phyloP scores from a whole-genome alignment of 805 yeast genomes.

The Vanderwaltozyma verrucispora region DNA sequence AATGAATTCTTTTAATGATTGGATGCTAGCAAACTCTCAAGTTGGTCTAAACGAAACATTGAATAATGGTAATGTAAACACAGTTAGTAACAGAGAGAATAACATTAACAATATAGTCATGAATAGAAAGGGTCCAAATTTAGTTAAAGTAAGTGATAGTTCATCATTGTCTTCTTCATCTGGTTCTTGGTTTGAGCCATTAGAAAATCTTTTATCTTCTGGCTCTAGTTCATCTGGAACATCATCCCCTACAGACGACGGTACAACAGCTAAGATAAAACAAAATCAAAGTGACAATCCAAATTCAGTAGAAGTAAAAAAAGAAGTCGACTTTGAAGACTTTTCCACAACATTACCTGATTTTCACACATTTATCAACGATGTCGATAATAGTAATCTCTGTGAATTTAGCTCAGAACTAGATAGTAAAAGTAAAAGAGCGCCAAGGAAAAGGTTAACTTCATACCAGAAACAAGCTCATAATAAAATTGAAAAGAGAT shows the following conservation, averaged over 20 bases:
- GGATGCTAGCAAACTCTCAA: constrained; percentile 2
- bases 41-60: background rate
- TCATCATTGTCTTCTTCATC: constrained; percentile 1
- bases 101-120: background rate
- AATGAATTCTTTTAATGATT: background rate
- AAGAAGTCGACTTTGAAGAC: background rate
- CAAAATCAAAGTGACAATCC: background rate
- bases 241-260: constrained; percentile 1
- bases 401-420: background rate
- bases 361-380: constrained; percentile 1
- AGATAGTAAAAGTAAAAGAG: constrained; percentile 8
- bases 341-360: constrained; percentile 1
- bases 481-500: constrained; percentile 61
- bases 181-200: constrained; percentile 20
- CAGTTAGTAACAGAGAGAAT: background rate
- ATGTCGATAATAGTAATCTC: background rate
- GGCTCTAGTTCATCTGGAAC: constrained; percentile 10
- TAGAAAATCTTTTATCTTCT: constrained; percentile 20
- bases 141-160: background rate
- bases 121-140: background rate
- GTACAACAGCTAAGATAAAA: background rate
- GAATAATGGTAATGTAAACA: background rate
- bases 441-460: constrained; percentile 42
- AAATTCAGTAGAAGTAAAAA: background rate
- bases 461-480: constrained; percentile 57